Conservation (phyloP, 2,329 filamentous ascomycete species). For the Neofusicoccum laricinum region DNA sequence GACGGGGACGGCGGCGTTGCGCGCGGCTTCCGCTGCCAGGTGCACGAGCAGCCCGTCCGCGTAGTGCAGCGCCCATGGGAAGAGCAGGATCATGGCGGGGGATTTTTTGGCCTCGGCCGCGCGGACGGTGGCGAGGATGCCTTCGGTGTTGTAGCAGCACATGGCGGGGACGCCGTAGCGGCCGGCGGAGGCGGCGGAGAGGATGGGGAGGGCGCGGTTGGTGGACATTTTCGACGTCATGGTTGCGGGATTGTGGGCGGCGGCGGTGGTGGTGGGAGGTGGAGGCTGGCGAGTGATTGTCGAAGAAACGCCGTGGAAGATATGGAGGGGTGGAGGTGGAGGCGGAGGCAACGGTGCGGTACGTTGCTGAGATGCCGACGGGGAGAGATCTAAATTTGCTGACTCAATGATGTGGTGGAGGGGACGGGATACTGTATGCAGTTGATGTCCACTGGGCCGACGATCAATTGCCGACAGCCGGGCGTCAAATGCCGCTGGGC, state of each 20-base stretch:
- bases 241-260: no score
- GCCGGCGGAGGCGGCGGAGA: conserved; percentile 55
- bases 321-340: neutral
- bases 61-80: conserved; percentile 71
- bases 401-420: neutral
- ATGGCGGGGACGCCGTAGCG: conserved; percentile 60
- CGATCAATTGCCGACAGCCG: conserved; percentile 6
- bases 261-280: neutral
- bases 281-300: neutral
- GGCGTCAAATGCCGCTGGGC: neutral
- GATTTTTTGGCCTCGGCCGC: conserved; percentile 67
- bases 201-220: conserved; percentile 41
- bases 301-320: neutral
- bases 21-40: conserved; percentile 53
- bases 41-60: conserved; percentile 51
- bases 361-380: neutral
- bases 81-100: conserved; percentile 69
- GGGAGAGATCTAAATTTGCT: neutral
- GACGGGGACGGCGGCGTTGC: conserved; percentile 57
- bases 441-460: neutral
- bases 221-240: neutral
- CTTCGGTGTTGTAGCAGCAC: conserved; percentile 69
- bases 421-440: neutral
- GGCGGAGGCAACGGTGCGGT: neutral
- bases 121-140: conserved; percentile 65